Conservation (phyloP, 2,329 filamentous ascomycete species). For the Cladophialophora psammophila region DNA sequence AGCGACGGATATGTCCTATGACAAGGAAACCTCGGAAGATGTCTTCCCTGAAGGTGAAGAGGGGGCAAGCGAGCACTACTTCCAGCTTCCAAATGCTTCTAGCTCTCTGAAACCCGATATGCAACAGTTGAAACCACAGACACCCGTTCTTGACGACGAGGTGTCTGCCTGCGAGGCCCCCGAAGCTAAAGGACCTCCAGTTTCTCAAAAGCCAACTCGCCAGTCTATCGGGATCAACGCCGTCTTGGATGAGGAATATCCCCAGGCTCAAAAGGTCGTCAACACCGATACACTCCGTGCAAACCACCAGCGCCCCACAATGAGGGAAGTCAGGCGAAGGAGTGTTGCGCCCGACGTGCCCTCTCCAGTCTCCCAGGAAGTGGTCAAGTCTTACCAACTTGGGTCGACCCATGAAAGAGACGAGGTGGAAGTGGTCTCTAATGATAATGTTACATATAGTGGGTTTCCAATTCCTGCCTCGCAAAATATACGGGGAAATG, state of each 20-base stretch:
- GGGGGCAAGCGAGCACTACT: neutral
- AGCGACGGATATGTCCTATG: neutral
- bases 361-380: neutral
- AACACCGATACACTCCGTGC: conserved; percentile 13
- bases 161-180: neutral
- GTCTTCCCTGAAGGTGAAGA: conserved; percentile 10
- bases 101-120: neutral
- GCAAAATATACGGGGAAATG: neutral
- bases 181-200: conserved; percentile 4
- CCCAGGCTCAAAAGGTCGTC: conserved; percentile 14
- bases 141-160: conserved; percentile 16
- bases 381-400: neutral
- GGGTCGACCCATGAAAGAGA: neutral
- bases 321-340: neutral
- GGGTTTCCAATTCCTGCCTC: neutral
- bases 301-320: neutral
- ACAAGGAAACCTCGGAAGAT: conserved; percentile 19
- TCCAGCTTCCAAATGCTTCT: neutral
- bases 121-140: neutral
- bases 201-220: conserved; percentile 2
- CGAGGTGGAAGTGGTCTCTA: neutral
- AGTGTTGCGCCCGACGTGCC: neutral
- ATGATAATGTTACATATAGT: neutral
- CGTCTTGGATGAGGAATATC: conserved; percentile 23
- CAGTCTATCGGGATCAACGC: conserved; percentile 20